phyloP scores from a whole-genome alignment of 129 eudicot genomes.

The Logfia minima region DNA sequence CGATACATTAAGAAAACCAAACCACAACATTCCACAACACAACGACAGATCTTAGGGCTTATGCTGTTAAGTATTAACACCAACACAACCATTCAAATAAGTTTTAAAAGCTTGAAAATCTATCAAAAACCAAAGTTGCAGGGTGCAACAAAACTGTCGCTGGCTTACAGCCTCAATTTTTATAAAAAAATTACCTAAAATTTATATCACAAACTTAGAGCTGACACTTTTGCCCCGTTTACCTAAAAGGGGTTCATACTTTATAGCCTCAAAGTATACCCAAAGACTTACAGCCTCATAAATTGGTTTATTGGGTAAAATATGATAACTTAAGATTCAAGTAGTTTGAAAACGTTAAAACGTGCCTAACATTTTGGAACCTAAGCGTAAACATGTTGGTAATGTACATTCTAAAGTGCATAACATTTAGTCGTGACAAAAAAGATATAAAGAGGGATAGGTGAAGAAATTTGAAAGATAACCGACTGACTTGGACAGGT shows the following conservation, averaged over 20 bases:
- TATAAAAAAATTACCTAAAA: background rate
- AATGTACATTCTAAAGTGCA: background rate
- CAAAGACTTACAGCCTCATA: constrained; percentile 2
- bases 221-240: background rate
- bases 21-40: background rate
- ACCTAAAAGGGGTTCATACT: background rate
- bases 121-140: background rate
- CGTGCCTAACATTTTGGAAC: background rate
- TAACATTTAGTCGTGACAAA: background rate
- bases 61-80: background rate
- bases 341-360: background rate
- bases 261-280: background rate
- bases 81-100: background rate
- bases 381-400: background rate
- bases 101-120: background rate
- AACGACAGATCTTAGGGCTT: background rate
- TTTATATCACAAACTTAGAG: background rate
- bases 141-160: background rate
- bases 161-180: too few species aligned
- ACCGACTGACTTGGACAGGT: constrained; percentile 3
- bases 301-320: background rate
- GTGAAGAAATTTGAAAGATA: background rate
- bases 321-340: too few species aligned
- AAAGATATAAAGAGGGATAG: background rate
- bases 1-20: background rate